A percentile compares a stretch with the other conserved stretches of the same genome.
phyloP scores from a whole-genome alignment of 1,284 basidiomycete genomes.

The Rhodotorula mucilaginosa region DNA sequence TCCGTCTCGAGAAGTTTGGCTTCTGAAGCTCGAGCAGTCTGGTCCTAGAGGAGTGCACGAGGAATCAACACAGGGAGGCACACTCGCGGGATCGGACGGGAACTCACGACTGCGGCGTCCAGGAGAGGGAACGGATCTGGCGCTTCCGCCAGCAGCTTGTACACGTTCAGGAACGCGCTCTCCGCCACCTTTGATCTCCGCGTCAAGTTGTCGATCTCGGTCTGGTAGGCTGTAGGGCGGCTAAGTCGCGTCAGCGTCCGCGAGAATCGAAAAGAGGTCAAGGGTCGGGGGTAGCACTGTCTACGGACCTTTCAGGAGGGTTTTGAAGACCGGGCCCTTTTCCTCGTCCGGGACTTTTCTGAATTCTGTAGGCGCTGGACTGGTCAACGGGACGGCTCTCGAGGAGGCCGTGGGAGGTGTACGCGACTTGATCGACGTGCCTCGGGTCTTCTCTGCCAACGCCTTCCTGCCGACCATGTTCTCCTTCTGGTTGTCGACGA shows the following conservation, averaged over 20 bases:
- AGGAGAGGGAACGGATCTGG: conserved; percentile 95
- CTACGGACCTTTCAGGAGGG: conserved; percentile 70
- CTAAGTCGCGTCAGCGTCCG: no score
- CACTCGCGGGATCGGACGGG: background rate
- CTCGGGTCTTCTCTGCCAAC: conserved; percentile 88
- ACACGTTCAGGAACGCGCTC: conserved; percentile 87
- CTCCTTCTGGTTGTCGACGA: conserved; percentile 98
- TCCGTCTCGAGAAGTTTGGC: conserved; percentile 71
- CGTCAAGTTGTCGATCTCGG: conserved; percentile 91
- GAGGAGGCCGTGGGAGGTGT: background rate
- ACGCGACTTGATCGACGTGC: conserved; percentile 51
- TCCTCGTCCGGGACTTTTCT: conserved; percentile 83
- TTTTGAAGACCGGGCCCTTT: conserved; percentile 80
- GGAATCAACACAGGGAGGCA: background rate
- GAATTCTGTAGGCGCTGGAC: conserved; percentile 63
- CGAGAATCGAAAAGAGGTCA: background rate
- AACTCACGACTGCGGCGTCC: conserved; percentile 79
- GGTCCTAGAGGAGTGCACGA: conserved; percentile 59
- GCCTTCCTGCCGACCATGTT: conserved; percentile 87
- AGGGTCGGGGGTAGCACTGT: no score
- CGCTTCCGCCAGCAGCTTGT: conserved; percentile 88
- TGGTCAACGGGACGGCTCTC: background rate
- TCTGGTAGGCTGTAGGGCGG: conserved; percentile 69
- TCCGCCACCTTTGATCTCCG: conserved; percentile 86
- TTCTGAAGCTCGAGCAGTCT: conserved; percentile 81